These are phyloP conservation scores for Centaurea solstitialis DNA, from an alignment of 129 eudicot species.

Conservation along the genomic window DNA sequence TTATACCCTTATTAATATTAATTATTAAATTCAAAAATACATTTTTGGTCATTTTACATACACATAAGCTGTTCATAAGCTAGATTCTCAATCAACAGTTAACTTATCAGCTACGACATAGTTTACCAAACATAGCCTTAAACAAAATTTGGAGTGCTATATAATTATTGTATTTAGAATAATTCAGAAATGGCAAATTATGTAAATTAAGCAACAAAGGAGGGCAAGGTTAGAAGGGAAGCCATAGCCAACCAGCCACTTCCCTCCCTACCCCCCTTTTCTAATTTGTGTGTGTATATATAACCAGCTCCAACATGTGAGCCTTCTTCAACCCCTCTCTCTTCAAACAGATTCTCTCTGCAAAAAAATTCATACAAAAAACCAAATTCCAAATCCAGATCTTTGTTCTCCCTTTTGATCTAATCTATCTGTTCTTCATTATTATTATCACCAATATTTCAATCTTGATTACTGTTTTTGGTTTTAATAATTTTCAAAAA, in stretches of 20 bases:
- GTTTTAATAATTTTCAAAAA: conserved; percentile 24
- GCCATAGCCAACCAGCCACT: conserved; percentile 15
- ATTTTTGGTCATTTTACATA: no score
- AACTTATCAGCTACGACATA: no score
- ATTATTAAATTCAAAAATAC: no score
- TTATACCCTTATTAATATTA: no score
- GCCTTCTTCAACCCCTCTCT: conserved; percentile 12
- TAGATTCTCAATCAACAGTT: no score
- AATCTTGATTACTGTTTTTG: conserved; percentile 1
- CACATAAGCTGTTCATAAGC: no score
- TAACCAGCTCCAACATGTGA: conserved; percentile 9
- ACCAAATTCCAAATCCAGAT: background rate
- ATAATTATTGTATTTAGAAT: background rate
- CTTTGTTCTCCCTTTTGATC: background rate
- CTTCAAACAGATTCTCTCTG: conserved; percentile 12
- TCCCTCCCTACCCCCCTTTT: background rate
- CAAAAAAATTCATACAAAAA: background rate
- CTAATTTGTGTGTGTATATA: background rate
- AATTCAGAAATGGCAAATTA: background rate
- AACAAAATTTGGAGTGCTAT: no score
- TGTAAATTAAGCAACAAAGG: background rate
- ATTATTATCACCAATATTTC: background rate
- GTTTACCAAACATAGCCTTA: no score
- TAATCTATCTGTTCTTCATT: background rate
- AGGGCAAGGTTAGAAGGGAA: background rate